Base-by-base conservation (phyloP, 2,329 filamentous ascomycete genomes). In the Trichophaea hybrida region DNA sequence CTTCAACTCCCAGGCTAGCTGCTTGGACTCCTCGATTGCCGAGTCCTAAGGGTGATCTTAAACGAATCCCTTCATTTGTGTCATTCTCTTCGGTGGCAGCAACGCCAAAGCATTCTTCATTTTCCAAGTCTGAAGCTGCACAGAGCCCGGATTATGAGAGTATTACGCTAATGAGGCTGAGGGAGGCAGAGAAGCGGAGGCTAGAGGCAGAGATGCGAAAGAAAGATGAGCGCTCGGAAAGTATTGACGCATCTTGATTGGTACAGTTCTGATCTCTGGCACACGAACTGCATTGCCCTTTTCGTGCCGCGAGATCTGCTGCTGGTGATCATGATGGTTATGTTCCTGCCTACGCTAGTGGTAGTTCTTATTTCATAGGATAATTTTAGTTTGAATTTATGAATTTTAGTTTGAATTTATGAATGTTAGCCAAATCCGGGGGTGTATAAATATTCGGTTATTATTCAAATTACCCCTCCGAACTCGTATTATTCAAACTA, bases 131-230 rank as follows among this genome's bases (percentile, higher is more conserved):
- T 43, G 58, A 37, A 46, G 55, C 32, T 17, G 40, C 32, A 33
- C 58, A 51, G 46, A 61, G 44, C 5, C 56, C 61, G 31, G 68
- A 69, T 53, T 69, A 68, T 38, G 67, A 69, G 55, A 67, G 61
- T 6, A 64, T 67, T 17, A 69, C 67, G 2, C 37, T 69, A 12
- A 68, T 69, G 67, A 64, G 67, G 33, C 66, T 69, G 65, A 60
- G 66, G 15, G 67, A 65, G 8, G 65, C 66, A 24, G 68, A 68
- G 60, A 69, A 65, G 44, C 59, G 64, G 7, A 64, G 55, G 51
- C 61, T 68, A 12, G 65, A 67, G 34, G 63, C 57, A 13, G 64
- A 66, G 38, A 64, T 68, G 33, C 58, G 64, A 10, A 55, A 57
- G 38, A 54, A 64, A 46, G 67, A 67, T 12, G 44, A 49, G 44